These are phyloP conservation scores for Chrysanthemum makinoi DNA, from an alignment of 129 eudicot species.

Conservation along the genomic window DNA sequence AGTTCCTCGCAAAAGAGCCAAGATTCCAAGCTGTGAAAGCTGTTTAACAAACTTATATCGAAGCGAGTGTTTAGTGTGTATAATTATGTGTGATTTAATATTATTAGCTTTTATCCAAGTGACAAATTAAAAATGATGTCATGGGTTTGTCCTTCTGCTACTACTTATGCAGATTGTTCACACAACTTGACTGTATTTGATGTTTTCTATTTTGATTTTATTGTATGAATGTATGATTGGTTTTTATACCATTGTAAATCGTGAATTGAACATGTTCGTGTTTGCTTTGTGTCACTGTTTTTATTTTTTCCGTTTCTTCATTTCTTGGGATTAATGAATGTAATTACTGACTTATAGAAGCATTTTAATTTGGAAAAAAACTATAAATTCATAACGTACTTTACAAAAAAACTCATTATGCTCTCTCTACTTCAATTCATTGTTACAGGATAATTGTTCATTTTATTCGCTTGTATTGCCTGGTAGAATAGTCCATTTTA, in stretches of 20 bases:
- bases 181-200: conserved; percentile 9
- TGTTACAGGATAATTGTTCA: too few relatives aligned
- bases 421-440: too few relatives aligned
- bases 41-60: conserved; percentile 18
- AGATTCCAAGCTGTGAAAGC: conserved; percentile 76
- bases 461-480: too few relatives aligned
- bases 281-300: conserved; percentile 19
- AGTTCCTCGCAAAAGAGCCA: conserved; percentile 90
- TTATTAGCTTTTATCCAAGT: conserved; percentile 21
- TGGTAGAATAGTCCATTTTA: too few relatives aligned
- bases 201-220: neutral
- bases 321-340: conserved; percentile 18
- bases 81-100: neutral
- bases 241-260: neutral
- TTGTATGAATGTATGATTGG: neutral
- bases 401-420: too few relatives aligned
- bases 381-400: too few relatives aligned
- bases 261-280: conserved; percentile 11
- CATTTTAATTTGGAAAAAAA: too few relatives aligned
- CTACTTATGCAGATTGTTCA: conserved; percentile 31
- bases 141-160: conserved; percentile 28
- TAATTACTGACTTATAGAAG: too few relatives aligned
- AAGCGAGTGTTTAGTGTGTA: neutral
- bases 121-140: conserved; percentile 8
- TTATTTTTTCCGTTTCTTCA: neutral